Conservation (phyloP, 2,329 filamentous ascomycete species). For the Chalara sp. region DNA sequence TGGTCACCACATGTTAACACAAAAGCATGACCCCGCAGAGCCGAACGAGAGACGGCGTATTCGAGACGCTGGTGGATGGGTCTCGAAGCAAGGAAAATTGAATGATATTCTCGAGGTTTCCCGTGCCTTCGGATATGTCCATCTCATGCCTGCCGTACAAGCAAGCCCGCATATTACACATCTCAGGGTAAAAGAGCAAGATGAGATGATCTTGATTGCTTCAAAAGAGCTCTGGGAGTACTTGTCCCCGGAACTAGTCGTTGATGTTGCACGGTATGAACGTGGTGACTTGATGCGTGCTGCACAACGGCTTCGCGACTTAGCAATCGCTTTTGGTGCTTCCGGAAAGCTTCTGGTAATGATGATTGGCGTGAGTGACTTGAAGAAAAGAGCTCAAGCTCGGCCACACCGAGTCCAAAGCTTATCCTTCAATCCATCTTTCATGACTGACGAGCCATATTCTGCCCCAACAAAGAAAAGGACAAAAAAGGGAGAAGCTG, state of each 20-base stretch:
- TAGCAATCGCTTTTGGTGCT: constrained; percentile 92
- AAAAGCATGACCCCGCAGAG: constrained; percentile 90
- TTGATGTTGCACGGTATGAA: constrained; percentile 84
- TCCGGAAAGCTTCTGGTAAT: constrained; percentile 98
- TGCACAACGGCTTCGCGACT: constrained; percentile 86
- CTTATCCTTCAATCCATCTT: constrained; percentile 70
- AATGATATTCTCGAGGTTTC: constrained; percentile 91
- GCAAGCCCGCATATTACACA: constrained; percentile 80
- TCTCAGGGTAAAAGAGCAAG: constrained; percentile 73
- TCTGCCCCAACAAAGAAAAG: constrained; percentile 61
- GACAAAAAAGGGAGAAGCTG: constrained; percentile 51
- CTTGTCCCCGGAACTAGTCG: constrained; percentile 79
- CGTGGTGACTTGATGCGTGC: constrained; percentile 88
- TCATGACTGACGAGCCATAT: constrained; percentile 59
- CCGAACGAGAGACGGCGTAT: constrained; percentile 79
- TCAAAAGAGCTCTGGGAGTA: constrained; percentile 95
- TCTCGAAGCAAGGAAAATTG: constrained; percentile 87
- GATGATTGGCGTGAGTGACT: constrained; percentile 88
- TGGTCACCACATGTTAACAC: constrained; percentile 73
- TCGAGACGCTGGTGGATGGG: constrained; percentile 89
- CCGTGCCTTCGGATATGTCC: constrained; percentile 88
- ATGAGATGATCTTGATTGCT: constrained; percentile 89
- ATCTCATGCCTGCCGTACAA: constrained; percentile 87
- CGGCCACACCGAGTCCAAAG: constrained; percentile 67
- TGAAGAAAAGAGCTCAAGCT: constrained; percentile 79